Percentiles rank a stretch among this genome's conserved stretches.
These are phyloP conservation scores for Yamadazyma sp. DNA, from an alignment of 805 yeast genomes.

Conservation along the genomic window DNA sequence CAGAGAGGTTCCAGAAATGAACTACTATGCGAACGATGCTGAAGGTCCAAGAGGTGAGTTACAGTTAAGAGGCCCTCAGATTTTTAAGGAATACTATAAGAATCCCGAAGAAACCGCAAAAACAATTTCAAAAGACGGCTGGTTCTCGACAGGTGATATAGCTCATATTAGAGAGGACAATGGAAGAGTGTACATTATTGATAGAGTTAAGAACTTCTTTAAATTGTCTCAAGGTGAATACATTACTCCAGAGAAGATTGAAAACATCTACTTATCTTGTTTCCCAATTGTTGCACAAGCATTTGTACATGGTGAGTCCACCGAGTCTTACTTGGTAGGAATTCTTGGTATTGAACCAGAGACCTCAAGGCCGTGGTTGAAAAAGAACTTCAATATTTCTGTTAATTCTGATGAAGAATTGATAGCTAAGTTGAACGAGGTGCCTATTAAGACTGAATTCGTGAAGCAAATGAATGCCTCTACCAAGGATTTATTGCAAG, in stretches of 20 bases:
- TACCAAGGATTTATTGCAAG: constrained; percentile 42
- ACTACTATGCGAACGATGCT: constrained; percentile 34
- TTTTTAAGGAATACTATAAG: constrained; percentile 52
- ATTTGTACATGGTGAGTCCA: constrained; percentile 65
- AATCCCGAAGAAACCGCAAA: constrained; percentile 49
- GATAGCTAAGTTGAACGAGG: constrained; percentile 26
- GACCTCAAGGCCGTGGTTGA: constrained; percentile 20
- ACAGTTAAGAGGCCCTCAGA: constrained; percentile 56
- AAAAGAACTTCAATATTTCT: constrained; percentile 16
- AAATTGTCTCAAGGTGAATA: constrained; percentile 57
- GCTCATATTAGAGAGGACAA: constrained; percentile 23
- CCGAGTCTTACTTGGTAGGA: constrained; percentile 56
- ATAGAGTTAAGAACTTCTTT: constrained; percentile 78
- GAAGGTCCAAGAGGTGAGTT: constrained; percentile 51
- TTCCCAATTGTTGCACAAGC: constrained; percentile 52
- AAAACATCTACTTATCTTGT: constrained; percentile 56
- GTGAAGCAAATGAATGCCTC: constrained; percentile 38
- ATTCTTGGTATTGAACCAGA: constrained; percentile 60
- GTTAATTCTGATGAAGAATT: constrained; percentile 25
- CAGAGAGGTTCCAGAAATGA: constrained; percentile 66
- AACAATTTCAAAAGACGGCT: constrained; percentile 47
- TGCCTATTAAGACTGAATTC: constrained; percentile 36
- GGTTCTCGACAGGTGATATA: constrained; percentile 62
- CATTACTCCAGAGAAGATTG: constrained; percentile 75
- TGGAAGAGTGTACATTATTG: constrained; percentile 61